Conservation (phyloP, 345 rosid genomes). For the Moricandia moricandioides region DNA sequence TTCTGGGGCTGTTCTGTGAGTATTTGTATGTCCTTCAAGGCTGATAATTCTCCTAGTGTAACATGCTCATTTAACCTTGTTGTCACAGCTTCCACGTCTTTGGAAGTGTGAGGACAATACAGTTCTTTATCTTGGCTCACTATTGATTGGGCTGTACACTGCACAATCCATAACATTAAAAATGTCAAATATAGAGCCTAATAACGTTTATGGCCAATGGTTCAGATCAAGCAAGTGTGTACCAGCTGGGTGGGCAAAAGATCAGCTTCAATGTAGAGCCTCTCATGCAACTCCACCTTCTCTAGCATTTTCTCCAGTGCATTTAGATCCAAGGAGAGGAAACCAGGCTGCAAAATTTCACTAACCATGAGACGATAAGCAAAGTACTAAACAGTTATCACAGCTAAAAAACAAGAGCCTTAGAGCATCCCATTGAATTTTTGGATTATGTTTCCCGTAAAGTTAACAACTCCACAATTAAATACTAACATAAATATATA, state of each 20-base stretch:
- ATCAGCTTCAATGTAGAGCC: slow-evolving; percentile 76
- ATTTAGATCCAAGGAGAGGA: slow-evolving; percentile 65
- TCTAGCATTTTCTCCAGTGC: slow-evolving; percentile 62
- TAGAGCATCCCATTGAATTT: no score
- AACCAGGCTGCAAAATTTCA: slow-evolving; percentile 44
- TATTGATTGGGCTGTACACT: slow-evolving; percentile 36
- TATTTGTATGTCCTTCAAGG: slow-evolving; percentile 17
- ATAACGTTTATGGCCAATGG: not conserved
- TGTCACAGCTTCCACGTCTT: slow-evolving; percentile 26
- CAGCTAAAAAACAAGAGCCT: not conserved
- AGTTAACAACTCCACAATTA: no score
- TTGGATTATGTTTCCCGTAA: no score
- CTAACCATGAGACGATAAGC: not conserved
- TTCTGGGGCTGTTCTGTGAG: slow-evolving; percentile 15
- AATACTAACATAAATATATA: no score
- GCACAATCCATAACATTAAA: slow-evolving; percentile 15
- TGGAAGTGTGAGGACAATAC: not conserved
- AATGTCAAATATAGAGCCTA: slow-evolving; percentile 8
- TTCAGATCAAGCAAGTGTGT: not conserved
- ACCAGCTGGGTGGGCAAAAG: slow-evolving; percentile 67
- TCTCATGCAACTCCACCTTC: slow-evolving; percentile 56
- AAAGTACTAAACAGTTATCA: not conserved
- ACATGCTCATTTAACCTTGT: not conserved
- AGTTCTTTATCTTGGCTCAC: not conserved
- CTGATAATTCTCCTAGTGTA: slow-evolving; percentile 1